Percentiles rank a stretch among this genome's conserved stretches.
Evolutionary conservation across 345 rosid species (phyloP).

Genomic region (Salix viminalis): DNA sequence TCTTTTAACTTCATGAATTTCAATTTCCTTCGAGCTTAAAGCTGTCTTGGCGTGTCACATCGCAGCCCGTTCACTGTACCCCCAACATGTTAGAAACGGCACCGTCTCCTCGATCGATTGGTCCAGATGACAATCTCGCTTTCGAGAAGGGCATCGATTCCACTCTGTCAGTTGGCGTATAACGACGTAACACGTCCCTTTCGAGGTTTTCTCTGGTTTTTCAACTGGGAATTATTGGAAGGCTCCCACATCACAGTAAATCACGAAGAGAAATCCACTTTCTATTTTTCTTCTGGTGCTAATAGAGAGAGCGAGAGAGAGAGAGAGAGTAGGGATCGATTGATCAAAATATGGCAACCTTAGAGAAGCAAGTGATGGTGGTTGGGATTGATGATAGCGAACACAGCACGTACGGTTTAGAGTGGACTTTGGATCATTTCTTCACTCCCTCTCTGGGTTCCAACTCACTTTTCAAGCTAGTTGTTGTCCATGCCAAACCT

Average conservation of each 20-base stretch:
- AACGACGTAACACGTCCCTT: too few species aligned
- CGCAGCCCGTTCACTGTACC: too few species aligned
- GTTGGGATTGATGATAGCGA: conserved; percentile 68
- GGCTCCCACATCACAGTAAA: too few species aligned
- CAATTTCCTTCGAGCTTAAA: too few species aligned
- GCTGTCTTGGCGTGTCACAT: too few species aligned
- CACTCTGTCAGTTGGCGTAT: too few species aligned
- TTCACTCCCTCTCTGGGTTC: conserved; percentile 44
- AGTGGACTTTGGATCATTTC: conserved; percentile 84
- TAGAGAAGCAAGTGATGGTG: conserved; percentile 51
- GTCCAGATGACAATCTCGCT: background rate
- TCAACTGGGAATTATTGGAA: too few species aligned
- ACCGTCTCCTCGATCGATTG: background rate
- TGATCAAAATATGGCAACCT: conserved; percentile 26
- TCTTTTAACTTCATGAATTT: too few species aligned
- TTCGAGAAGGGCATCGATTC: too few species aligned
- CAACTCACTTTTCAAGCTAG: conserved; percentile 63
- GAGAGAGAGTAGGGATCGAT: background rate
- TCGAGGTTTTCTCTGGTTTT: too few species aligned
- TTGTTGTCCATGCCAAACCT: conserved; percentile 78
- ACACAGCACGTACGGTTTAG: conserved; percentile 69
- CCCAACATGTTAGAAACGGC: background rate
- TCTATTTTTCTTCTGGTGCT: background rate
- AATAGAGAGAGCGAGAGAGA: background rate
- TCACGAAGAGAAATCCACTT: background rate